Base-by-base conservation (phyloP, 257 asterid species). In the Penstemon newberryi region DNA sequence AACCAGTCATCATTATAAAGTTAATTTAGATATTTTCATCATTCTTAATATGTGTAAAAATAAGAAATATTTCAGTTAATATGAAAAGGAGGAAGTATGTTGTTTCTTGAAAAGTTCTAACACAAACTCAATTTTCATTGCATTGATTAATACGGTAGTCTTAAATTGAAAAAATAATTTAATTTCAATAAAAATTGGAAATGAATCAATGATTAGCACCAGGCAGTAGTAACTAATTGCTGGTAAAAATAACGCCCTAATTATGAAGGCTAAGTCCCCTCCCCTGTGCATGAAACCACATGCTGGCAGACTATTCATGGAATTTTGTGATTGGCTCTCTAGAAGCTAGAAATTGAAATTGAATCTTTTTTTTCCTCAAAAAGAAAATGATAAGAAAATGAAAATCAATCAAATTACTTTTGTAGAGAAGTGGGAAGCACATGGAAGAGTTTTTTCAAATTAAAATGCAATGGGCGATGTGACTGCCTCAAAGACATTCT, bases 401-500 rank as follows among this genome's bases (percentile, higher is more conserved):
- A 44, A 5, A 62, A 11, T 5, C 9, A n/a, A 61, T 41, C 18
- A 38, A 54, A 70, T 46, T 54, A 3, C 13, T 5, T 25, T 39
- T 7, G 12, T 56, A 39, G 47, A 40, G 63, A 57, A 70, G 70
- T 74, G 76, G 78, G 71, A 68, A 53, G 76, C 85, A 80, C 82
- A 77, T 77, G 82, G 72, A 66, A 57, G 76, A 56, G 76, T 77
- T 74, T 15, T n/a, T n/a, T n/a, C n/a, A 74, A 71, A 2, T n/a
- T 47, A 65, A 63, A 60, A 70, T 64, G 56, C 75, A 66, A 46
- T 56, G 47, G 6, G 18, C 53, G 82, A 71, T 71, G 76, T 55
- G 75, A 64, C 45, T 65, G 41, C 65, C 69, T 8, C 51, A 60
- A 66, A 75, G 57, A 10, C 65, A 51, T 46, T 43, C 70, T 40